Conservation (phyloP, 495 filamentous ascomycete genomes). For the Trichoderma reesei region DNA sequence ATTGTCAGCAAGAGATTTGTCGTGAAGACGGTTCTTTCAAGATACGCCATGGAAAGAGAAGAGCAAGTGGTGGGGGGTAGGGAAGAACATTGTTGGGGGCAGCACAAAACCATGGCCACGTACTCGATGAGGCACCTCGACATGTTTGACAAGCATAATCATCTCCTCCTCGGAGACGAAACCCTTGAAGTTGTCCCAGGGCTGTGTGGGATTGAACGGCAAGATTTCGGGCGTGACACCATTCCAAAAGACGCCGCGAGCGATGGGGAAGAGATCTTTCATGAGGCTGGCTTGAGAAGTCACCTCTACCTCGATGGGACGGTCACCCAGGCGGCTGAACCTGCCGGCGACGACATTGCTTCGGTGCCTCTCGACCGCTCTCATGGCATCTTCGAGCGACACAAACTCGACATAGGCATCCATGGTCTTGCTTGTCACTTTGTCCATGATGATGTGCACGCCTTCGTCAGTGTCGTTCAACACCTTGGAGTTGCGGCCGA, state of each 20-base stretch:
- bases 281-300: slow-evolving; percentile 53
- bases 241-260: slow-evolving; percentile 54
- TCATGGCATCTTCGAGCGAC: slow-evolving; percentile 42
- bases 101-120: slow-evolving; percentile 23
- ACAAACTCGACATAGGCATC: slow-evolving; percentile 65
- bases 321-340: slow-evolving; percentile 49
- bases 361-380: slow-evolving; percentile 13
- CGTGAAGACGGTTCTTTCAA: neutral
- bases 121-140: slow-evolving; percentile 57
- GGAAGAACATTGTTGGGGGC: neutral
- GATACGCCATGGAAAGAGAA: slow-evolving; percentile 12
- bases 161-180: slow-evolving; percentile 68
- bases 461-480: slow-evolving; percentile 48
- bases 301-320: slow-evolving; percentile 52
- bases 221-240: slow-evolving; percentile 36
- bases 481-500: slow-evolving; percentile 56
- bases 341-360: slow-evolving; percentile 29
- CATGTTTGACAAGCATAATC: slow-evolving; percentile 53
- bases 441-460: slow-evolving; percentile 79
- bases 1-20: neutral
- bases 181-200: slow-evolving; percentile 58
- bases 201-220: slow-evolving; percentile 27
- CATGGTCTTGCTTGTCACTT: slow-evolving; percentile 64
- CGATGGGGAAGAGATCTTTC: slow-evolving; percentile 56
- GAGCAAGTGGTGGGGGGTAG: neutral